These are phyloP conservation scores for Hypericum androsaemum DNA, from an alignment of 345 rosid species.

Conservation along the genomic window DNA sequence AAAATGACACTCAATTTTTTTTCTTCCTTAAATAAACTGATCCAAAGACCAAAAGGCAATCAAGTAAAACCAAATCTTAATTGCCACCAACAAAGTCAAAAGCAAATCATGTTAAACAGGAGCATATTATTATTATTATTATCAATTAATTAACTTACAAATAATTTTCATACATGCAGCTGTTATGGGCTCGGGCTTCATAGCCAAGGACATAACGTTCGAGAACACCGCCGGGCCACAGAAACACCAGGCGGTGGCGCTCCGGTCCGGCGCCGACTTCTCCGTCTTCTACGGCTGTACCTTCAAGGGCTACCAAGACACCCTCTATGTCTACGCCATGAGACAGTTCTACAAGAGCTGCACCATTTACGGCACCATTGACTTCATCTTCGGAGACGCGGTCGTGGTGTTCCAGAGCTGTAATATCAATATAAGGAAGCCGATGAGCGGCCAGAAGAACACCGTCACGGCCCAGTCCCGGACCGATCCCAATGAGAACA, in stretches of 20 bases:
- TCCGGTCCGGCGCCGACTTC: conserved; percentile 4
- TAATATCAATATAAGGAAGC: not conserved
- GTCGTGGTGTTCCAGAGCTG: not conserved
- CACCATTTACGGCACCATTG: not conserved
- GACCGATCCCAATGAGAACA: not conserved
- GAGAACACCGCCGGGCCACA: not conserved
- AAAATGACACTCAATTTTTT: too few species aligned
- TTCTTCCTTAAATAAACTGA: too few species aligned
- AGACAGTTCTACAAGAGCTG: too few species aligned
- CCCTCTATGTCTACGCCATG: too few species aligned
- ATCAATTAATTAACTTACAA: not conserved
- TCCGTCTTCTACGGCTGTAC: not conserved
- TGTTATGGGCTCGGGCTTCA: not conserved
- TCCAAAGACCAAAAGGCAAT: too few species aligned
- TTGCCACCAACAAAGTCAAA: too few species aligned
- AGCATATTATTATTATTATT: not conserved
- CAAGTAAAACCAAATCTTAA: too few species aligned
- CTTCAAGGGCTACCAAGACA: not conserved
- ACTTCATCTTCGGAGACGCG: not conserved
- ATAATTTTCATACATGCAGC: not conserved
- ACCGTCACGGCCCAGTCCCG: not conserved
- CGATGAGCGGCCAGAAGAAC: not conserved
- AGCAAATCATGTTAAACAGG: too few species aligned
- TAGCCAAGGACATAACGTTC: not conserved
- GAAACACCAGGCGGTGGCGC: conserved; percentile 1